Percentiles rank a stretch among this genome's conserved stretches.
Evolutionary conservation across 306 rosid genomes (phyloP).

Genomic region (Ammopiptanthus mongolicus): DNA sequence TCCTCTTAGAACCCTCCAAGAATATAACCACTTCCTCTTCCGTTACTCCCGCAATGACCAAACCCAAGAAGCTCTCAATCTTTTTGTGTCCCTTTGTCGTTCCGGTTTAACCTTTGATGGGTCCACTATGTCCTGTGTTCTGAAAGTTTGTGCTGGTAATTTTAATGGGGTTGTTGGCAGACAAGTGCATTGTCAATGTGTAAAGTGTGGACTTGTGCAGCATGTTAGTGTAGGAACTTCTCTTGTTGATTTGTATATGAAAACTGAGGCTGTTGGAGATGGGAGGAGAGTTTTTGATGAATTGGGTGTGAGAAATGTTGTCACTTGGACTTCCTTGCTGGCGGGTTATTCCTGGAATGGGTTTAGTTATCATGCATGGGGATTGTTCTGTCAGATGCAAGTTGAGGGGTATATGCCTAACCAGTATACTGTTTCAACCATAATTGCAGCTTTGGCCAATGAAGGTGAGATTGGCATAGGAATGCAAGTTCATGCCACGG

Average conservation of each 20-base stretch:
- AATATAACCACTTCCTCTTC: conserved; percentile 45
- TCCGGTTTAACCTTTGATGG: conserved; percentile 37
- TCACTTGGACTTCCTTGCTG: conserved; percentile 77
- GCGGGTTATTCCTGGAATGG: conserved; percentile 58
- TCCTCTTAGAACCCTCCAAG: conserved; percentile 33
- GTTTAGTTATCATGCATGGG: conserved; percentile 31
- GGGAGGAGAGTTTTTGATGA: conserved; percentile 72
- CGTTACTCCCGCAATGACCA: conserved; percentile 38
- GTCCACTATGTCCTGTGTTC: conserved; percentile 48
- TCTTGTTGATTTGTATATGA: conserved; percentile 86
- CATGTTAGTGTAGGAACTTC: conserved; percentile 74
- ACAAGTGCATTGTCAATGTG: conserved; percentile 62
- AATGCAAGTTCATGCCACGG: conserved; percentile 55
- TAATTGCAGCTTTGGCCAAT: conserved; percentile 60
- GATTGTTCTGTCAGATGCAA: conserved; percentile 50
- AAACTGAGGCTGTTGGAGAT: conserved; percentile 43
- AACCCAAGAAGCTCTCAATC: conserved; percentile 42
- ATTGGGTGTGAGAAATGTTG: conserved; percentile 66
- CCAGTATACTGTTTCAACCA: conserved; percentile 45
- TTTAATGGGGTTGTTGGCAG: conserved; percentile 50
- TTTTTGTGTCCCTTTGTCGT: conserved; percentile 35
- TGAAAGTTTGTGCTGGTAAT: conserved; percentile 52
- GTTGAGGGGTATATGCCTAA: conserved; percentile 53
- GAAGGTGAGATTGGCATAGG: conserved; percentile 44
- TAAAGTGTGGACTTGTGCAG: conserved; percentile 51